phyloP scores from a whole-genome alignment of 1,139 yeast species.

The Scheffersomyces insectosa region DNA sequence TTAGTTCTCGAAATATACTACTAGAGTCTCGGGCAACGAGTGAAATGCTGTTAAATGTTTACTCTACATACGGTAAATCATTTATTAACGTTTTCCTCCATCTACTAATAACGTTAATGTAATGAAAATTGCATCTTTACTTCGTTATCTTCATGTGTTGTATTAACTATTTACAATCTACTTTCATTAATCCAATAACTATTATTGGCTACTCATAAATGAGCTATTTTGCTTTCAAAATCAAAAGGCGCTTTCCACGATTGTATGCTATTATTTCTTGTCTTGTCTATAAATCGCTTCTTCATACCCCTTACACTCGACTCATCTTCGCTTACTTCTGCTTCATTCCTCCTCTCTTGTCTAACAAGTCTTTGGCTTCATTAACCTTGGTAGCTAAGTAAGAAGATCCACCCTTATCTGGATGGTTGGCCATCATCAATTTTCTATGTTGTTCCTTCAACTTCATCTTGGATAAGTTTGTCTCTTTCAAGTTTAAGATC shows the following conservation, averaged over 20 bases:
- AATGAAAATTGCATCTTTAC: not conserved
- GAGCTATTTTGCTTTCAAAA: too few relatives aligned
- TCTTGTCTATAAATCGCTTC: not conserved
- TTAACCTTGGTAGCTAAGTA: slow-evolving; percentile 93
- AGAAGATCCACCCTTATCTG: slow-evolving; percentile 97
- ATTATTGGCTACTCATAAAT: too few relatives aligned
- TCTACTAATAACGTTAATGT: too few relatives aligned
- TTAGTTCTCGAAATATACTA: too few relatives aligned
- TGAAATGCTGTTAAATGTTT: too few relatives aligned
- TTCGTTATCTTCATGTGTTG: not conserved
- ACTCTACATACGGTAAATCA: too few relatives aligned
- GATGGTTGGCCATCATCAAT: slow-evolving; percentile 89
- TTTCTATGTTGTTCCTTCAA: slow-evolving; percentile 90
- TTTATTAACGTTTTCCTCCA: too few relatives aligned
- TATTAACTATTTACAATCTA: not conserved
- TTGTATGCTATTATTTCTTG: too few relatives aligned
- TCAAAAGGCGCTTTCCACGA: too few relatives aligned
- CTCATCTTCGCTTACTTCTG: slow-evolving; percentile 25
- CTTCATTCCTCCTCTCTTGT: slow-evolving; percentile 71
- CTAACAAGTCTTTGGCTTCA: slow-evolving; percentile 93
- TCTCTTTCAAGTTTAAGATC: slow-evolving; percentile 80
- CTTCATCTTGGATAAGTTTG: slow-evolving; percentile 70
- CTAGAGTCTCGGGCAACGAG: too few relatives aligned
- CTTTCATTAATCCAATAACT: not conserved
- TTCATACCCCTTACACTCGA: not conserved